Percentiles rank a stretch among this genome's conserved stretches.
These are phyloP conservation scores for Malania oleifera DNA, from an alignment of 164 flowering plant genomes.

Conservation along the genomic window DNA sequence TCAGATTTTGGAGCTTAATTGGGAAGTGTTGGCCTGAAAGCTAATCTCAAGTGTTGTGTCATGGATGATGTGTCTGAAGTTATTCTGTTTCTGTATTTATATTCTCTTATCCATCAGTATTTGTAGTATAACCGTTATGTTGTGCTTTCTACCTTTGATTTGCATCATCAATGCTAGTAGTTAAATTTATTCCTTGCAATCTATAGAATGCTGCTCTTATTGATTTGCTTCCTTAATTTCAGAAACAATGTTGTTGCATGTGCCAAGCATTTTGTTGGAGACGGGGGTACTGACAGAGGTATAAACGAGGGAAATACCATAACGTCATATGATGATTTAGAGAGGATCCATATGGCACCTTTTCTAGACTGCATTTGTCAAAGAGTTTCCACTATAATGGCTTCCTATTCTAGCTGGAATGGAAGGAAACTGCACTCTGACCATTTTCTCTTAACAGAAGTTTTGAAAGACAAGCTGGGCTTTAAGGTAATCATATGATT, in stretches of 20 bases:
- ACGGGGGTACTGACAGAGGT: slow-evolving; percentile 81
- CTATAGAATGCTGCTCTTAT: neutral
- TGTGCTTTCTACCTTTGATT: too few species aligned
- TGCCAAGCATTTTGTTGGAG: slow-evolving; percentile 79
- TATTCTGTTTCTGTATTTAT: neutral
- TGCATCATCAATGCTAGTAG: too few species aligned
- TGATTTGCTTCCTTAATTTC: slow-evolving; percentile 12
- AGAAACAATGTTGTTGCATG: slow-evolving; percentile 62
- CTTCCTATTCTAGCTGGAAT: slow-evolving; percentile 89
- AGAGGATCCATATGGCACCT: slow-evolving; percentile 67
- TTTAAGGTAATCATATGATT: slow-evolving; percentile 47
- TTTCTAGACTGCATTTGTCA: slow-evolving; percentile 72
- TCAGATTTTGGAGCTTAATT: neutral
- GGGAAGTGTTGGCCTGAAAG: too few species aligned
- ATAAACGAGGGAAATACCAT: slow-evolving; percentile 70
- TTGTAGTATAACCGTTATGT: neutral
- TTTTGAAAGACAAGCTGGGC: slow-evolving; percentile 70
- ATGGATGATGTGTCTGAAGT: neutral
- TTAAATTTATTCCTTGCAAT: neutral
- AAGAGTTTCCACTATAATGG: slow-evolving; percentile 85
- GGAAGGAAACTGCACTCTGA: slow-evolving; percentile 55
- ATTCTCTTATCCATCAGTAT: neutral
- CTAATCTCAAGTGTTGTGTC: neutral
- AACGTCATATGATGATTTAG: slow-evolving; percentile 45
- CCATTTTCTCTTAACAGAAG: slow-evolving; percentile 55